These are phyloP conservation scores for Tetracentron sinense DNA, from an alignment of 164 flowering plant species.

Conservation along the genomic window DNA sequence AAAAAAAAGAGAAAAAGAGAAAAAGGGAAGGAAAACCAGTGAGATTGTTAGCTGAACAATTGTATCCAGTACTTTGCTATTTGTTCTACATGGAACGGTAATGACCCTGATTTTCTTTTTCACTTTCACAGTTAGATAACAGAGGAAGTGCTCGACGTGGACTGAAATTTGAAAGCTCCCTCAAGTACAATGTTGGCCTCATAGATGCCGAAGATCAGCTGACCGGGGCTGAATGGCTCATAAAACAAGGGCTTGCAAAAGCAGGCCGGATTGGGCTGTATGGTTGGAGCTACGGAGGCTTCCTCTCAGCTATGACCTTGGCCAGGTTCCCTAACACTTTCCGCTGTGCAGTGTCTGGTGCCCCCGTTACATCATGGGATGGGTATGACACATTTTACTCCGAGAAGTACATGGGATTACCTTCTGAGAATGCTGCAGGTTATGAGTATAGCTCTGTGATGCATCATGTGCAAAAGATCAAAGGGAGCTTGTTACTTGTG, in stretches of 20 bases:
- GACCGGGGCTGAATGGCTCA: constrained; percentile 86
- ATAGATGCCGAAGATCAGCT: constrained; percentile 77
- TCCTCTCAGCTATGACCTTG: constrained; percentile 70
- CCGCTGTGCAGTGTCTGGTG: constrained; percentile 75
- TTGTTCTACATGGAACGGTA: no score
- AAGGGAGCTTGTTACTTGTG: constrained; percentile 70
- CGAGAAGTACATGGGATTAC: constrained; percentile 93
- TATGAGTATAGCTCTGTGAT: constrained; percentile 63
- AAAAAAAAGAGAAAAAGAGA: no score
- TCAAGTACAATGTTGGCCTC: constrained; percentile 60
- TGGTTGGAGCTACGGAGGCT: constrained; percentile 99
- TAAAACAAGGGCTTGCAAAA: constrained; percentile 67
- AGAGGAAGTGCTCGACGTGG: constrained; percentile 87
- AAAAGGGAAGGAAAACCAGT: neutral
- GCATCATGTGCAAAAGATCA: constrained; percentile 61
- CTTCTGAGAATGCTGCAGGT: constrained; percentile 39
- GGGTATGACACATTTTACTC: constrained; percentile 96
- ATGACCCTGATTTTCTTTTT: neutral
- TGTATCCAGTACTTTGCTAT: no score
- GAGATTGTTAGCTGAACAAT: no score
- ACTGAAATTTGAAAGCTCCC: constrained; percentile 70
- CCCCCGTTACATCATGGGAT: constrained; percentile 94
- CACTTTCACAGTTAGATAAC: constrained; percentile 78
- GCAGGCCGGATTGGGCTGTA: constrained; percentile 68
- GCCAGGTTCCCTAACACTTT: constrained; percentile 69